Conservation (phyloP, 2,329 filamentous ascomycete species). For the Colletotrichum tropicicola region DNA sequence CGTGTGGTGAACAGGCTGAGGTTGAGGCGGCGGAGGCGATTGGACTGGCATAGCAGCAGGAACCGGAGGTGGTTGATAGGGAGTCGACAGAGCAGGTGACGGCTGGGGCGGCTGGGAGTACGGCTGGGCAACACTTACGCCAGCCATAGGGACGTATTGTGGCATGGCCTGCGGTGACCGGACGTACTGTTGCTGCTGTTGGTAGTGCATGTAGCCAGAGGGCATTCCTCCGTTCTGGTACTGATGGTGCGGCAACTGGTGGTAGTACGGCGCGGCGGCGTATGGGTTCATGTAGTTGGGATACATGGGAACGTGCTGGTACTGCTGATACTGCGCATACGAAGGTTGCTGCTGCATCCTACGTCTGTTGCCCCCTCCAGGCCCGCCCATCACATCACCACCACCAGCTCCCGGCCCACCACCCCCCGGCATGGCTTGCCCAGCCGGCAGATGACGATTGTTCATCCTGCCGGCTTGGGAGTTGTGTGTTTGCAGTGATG, state of each 20-base stretch:
- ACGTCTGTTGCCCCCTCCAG: constrained; percentile 44
- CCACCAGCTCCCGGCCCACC: constrained; percentile 35
- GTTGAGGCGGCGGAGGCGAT: constrained; percentile 57
- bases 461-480: constrained; percentile 81
- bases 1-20: constrained; percentile 19
- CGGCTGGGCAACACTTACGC: constrained; percentile 51
- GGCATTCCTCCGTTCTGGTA: constrained; percentile 63
- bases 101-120: constrained; percentile 60
- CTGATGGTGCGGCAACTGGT: constrained; percentile 65
- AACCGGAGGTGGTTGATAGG: constrained; percentile 63
- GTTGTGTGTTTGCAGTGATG: constrained; percentile 35
- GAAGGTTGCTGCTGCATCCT: constrained; percentile 47
- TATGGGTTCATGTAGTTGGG: constrained; percentile 59
- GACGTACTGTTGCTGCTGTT: constrained; percentile 48
- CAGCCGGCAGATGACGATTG: constrained; percentile 79
- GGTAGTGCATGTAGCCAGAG: constrained; percentile 59
- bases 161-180: constrained; percentile 62
- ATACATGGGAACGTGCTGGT: constrained; percentile 53
- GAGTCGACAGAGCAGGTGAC: constrained; percentile 63
- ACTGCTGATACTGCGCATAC: constrained; percentile 39
- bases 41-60: constrained; percentile 54
- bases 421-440: constrained; percentile 68
- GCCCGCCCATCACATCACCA: constrained; percentile 43
- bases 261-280: constrained; percentile 54
- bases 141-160: constrained; percentile 63